These are phyloP conservation scores for Paecilomyces sp. DNA, from an alignment of 2,329 filamentous ascomycete species.

Conservation along the genomic window DNA sequence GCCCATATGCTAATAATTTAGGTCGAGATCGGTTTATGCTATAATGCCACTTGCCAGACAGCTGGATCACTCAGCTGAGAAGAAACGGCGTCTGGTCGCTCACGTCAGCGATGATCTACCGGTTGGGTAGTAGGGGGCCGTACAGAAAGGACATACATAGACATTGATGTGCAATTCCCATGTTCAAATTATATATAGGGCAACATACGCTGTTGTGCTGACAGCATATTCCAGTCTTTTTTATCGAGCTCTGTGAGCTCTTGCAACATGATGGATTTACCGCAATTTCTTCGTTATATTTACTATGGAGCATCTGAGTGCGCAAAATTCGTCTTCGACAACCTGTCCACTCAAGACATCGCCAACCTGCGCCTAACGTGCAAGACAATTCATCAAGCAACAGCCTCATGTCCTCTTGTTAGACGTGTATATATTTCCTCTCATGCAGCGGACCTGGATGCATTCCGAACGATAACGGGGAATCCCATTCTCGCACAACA, in stretches of 20 bases:
- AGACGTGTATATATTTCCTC: slow-evolving; percentile 1
- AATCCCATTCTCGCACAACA: slow-evolving; percentile 1
- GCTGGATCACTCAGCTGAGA: background rate
- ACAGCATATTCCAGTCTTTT: background rate
- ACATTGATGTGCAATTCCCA: background rate
- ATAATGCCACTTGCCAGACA: background rate
- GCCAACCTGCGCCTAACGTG: background rate
- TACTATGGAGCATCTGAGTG: background rate
- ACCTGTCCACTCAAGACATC: background rate
- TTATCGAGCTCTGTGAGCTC: background rate
- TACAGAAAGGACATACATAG: background rate
- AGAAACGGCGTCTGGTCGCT: background rate
- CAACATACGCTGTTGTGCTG: background rate
- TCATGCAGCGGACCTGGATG: background rate
- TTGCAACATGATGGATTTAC: background rate
- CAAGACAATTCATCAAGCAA: background rate
- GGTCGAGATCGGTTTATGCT: background rate
- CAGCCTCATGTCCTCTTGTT: background rate
- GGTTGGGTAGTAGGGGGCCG: background rate
- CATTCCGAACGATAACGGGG: background rate
- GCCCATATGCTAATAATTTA: no score
- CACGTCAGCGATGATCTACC: background rate
- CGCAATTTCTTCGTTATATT: background rate
- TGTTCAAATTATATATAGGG: background rate
- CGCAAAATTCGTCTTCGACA: background rate